Conservation (phyloP, 1,284 basidiomycete species). For the Termitomyces sp. region DNA sequence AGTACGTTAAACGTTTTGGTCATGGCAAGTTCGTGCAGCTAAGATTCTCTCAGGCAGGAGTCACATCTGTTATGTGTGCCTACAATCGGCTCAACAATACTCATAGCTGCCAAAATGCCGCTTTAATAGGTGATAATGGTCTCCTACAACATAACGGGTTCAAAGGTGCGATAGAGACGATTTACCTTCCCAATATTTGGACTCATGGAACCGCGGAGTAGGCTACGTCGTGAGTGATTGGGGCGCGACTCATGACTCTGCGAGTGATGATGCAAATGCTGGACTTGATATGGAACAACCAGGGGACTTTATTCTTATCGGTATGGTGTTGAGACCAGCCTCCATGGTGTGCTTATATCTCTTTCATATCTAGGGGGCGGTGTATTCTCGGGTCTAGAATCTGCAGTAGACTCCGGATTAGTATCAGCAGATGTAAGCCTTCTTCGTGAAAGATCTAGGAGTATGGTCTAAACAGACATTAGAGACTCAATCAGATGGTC, state of each 20-base stretch:
- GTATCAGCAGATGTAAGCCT: constrained; percentile 42
- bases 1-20: constrained; percentile 19
- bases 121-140: constrained; percentile 33
- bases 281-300: constrained; percentile 49
- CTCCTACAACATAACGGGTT: constrained; percentile 37
- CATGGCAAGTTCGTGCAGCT: neutral
- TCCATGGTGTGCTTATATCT: neutral
- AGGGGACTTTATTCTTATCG: constrained; percentile 40
- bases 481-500: constrained; percentile 65
- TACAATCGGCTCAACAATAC: constrained; percentile 52
- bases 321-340: constrained; percentile 14
- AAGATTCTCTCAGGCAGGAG: constrained; percentile 44
- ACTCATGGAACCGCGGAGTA: constrained; percentile 9
- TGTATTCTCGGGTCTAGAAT: constrained; percentile 28
- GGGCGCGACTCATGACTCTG: constrained; percentile 45
- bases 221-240: constrained; percentile 46
- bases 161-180: constrained; percentile 26
- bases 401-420: constrained; percentile 34
- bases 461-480: constrained; percentile 13
- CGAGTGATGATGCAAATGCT: constrained; percentile 40
- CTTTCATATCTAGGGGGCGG: constrained; percentile 31
- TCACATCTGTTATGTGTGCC: constrained; percentile 69
- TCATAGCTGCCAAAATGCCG: constrained; percentile 37
- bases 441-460: constrained; percentile 7
- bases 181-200: neutral